Evolutionary conservation across 2,329 filamentous ascomycete genomes (phyloP).

Genomic region (Fusarium chaquense): DNA sequence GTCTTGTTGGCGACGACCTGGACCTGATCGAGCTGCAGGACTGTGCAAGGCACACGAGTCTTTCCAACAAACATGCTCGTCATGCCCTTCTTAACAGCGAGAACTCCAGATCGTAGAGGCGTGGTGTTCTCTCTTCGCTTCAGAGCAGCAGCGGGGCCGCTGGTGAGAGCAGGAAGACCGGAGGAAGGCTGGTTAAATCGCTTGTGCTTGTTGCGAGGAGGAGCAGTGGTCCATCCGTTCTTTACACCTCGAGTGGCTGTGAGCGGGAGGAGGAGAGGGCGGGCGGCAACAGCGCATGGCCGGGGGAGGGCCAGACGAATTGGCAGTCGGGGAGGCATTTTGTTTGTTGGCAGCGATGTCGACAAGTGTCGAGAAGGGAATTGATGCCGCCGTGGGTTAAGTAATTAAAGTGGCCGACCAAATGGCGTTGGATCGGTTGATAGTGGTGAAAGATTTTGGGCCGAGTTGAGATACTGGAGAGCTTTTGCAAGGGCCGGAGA

Average conservation of each 20-base stretch:
- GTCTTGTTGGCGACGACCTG: conserved; percentile 92
- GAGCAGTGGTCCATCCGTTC: conserved; percentile 71
- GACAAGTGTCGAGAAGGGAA: conserved; percentile 23
- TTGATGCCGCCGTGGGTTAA: conserved; percentile 35
- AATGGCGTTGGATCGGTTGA: conserved; percentile 22
- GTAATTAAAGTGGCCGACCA: conserved; percentile 5
- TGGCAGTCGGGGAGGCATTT: conserved; percentile 61
- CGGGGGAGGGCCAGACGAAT: conserved; percentile 58
- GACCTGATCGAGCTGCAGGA: conserved; percentile 92
- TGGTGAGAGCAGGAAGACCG: conserved; percentile 67
- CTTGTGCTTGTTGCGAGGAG: conserved; percentile 63
- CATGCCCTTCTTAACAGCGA: conserved; percentile 96
- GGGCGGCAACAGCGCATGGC: conserved; percentile 51
- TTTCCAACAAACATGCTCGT: conserved; percentile 88
- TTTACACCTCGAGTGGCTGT: conserved; percentile 64
- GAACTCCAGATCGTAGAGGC: conserved; percentile 79
- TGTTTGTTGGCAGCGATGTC: conserved; percentile 38
- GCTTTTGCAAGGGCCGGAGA: conserved; percentile 41
- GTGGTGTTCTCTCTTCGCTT: conserved; percentile 69
- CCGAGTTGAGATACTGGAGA: conserved; percentile 29
- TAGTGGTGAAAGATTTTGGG: conserved; percentile 45
- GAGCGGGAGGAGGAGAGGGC: conserved; percentile 59
- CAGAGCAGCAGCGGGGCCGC: conserved; percentile 71
- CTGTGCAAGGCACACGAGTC: conserved; percentile 84
- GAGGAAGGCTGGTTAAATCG: conserved; percentile 71